phyloP scores from a whole-genome alignment of 345 rosid species.

The Moricandia moricandioides region DNA sequence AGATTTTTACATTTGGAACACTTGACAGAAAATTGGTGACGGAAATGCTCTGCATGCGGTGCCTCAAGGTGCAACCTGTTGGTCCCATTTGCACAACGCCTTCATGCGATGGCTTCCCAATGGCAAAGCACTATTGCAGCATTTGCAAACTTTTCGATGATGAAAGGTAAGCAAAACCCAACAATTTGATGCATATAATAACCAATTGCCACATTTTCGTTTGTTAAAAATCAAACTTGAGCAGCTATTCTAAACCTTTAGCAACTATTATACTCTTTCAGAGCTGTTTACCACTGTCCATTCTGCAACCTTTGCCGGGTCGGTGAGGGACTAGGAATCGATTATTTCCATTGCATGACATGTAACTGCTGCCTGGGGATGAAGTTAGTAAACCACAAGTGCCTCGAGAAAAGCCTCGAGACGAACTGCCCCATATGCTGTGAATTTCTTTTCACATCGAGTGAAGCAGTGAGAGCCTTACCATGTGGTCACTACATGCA shows the following conservation, averaged over 20 bases:
- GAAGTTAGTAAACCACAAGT: slow-evolving; percentile 72
- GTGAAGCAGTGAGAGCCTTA: slow-evolving; percentile 75
- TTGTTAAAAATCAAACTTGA: background rate
- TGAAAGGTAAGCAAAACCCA: slow-evolving; percentile 55
- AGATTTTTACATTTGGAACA: slow-evolving; percentile 6
- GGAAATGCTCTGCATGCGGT: slow-evolving; percentile 89
- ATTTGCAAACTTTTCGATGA: slow-evolving; percentile 95
- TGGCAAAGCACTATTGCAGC: slow-evolving; percentile 82
- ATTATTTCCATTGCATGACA: slow-evolving; percentile 93
- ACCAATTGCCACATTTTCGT: background rate
- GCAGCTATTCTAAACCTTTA: slow-evolving; percentile 10
- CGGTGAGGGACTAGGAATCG: slow-evolving; percentile 82
- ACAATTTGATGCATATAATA: background rate
- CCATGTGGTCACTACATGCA: slow-evolving; percentile 97
- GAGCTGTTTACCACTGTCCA: slow-evolving; percentile 85
- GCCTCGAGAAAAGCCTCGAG: slow-evolving; percentile 85
- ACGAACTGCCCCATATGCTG: slow-evolving; percentile 91
- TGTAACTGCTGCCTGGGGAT: slow-evolving; percentile 87
- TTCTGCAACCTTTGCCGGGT: slow-evolving; percentile 93
- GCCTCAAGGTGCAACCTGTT: slow-evolving; percentile 75
- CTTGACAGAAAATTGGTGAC: slow-evolving; percentile 64
- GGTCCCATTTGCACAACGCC: slow-evolving; percentile 67
- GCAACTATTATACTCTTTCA: slow-evolving; percentile 34
- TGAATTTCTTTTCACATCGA: slow-evolving; percentile 82
- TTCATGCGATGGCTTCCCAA: slow-evolving; percentile 64